Base-by-base conservation (phyloP, 768 basidiomycete species). In the Artomyces pyxidatus region DNA sequence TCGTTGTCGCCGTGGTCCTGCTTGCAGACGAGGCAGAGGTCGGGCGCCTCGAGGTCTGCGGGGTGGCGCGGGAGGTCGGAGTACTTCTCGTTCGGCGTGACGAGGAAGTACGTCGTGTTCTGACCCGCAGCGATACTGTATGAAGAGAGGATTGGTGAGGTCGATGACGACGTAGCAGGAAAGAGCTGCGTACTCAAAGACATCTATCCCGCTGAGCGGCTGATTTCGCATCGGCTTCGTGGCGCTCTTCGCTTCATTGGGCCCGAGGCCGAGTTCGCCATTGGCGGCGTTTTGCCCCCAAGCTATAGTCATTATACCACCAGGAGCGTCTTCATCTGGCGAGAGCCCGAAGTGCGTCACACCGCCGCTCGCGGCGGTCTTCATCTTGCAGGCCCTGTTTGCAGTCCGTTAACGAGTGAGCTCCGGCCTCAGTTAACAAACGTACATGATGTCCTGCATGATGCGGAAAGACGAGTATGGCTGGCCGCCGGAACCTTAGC, bases 271-370 rank as follows among this genome's bases (percentile, higher is more conserved):
- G 4, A 95, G 78, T 64, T 95, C 91, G 40, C 82, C 85, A 58
- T 89, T 88, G n/a, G 78, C 76, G n/a, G 87, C 87, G 55, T 86
- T 88, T 61, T 90, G 87, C 1, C 87, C 87, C 75, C 84, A 90
- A 4, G 81, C 83, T 25, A 95, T 83, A 3, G 88, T 88, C 83
- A 95, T 90, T 0, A 80, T 30, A 16, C 37, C 68, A n/a, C 69
- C 64, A n/a, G n/a, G n/a, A 27, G 71, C 80, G 35, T 88, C 85
- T 14, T 88, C 83, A 42, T 92, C 89, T 3, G 80, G 74, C 0
- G 85, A 78, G 25, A 87, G 70, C 6, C 83, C 73, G 73, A 88
- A 96, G 61, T 95, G 88, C 0, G 92, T 92, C 14, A 93, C 89
- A 16, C 93, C 93, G 27, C 95, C 95, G 37, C 82, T 85, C 16